Base-by-base conservation (phyloP, 805 yeast genomes). In the Yarrowia phangngaensis region DNA sequence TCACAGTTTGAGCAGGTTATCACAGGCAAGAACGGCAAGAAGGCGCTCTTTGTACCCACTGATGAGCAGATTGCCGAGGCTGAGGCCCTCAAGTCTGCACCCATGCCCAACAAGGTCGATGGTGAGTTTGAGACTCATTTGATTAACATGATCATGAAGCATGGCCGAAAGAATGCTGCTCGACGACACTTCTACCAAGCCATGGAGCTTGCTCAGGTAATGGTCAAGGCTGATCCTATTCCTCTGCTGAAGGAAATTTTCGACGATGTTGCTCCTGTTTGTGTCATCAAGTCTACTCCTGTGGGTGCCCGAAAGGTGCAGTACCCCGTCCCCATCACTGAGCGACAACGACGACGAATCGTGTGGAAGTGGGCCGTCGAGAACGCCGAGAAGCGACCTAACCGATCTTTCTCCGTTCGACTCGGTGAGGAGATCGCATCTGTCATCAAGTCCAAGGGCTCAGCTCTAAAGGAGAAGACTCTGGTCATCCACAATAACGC, bases 331-430 rank as follows among this genome's bases (percentile, higher is more conserved):
- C 95, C 97, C 8, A 71, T 90, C 59, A 79, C 77, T 41, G 79
- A 78, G 59, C 80, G 87, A 67, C 95, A 88, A 67, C 76, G 97
- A 65, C 71, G 78, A 58, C 78, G 96, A 66, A 78, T 77, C 60
- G 96, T 97, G 2, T 84, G 94, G 72, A 67, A 72, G 55, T 92
- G 97, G 97, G 82, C 92, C 41, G 66, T 88, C 49, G 95, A 86
- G 53, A 87, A 94, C 15, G 77, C 94, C 30, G 75, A 79, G 52
- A 80, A 83, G 60, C 80, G 95, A 64, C 80, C 79, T 36, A 80
- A 89, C 13, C 77, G 79, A 51, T 92, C 84, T 59, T 84, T 84
- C 59, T 71, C 94, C 2, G 97, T 92, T 29, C 77, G 97, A 60
- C 72, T 92, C 35, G 88, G 89, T 28, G 97, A 92, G 67, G 97